Percentiles rank a stretch among this genome's conserved stretches.
These are phyloP conservation scores for Chloris gayana DNA, from an alignment of 176 grass and related monocot species.

Conservation along the genomic window DNA sequence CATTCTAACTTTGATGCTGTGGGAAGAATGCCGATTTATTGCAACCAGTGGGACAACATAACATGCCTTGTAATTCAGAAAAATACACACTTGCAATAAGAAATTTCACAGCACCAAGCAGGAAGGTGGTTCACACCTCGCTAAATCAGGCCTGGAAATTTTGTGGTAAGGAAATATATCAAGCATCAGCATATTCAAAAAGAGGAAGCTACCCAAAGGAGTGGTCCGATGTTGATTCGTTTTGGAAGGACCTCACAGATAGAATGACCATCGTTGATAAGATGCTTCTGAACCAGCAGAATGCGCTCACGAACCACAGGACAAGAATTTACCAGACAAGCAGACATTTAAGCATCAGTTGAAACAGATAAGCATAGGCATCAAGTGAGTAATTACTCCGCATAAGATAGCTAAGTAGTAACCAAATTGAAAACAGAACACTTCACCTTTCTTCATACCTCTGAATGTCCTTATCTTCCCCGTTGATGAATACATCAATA, in stretches of 20 bases:
- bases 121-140: constrained; percentile 70
- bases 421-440: not conserved
- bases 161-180: constrained; percentile 70
- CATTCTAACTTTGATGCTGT: too few species aligned
- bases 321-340: too few species aligned
- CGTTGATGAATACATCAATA: constrained; percentile 28
- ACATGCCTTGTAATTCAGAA: not conserved
- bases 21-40: not conserved
- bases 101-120: constrained; percentile 74
- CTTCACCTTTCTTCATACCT: not conserved
- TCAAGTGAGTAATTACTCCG: not conserved
- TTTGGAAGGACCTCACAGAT: constrained; percentile 88
- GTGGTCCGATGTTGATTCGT: constrained; percentile 80
- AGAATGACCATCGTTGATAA: constrained; percentile 70
- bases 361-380: too few species aligned
- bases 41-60: too few species aligned
- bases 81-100: not conserved
- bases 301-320: constrained; percentile 19
- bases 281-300: constrained; percentile 35
- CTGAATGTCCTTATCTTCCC: not conserved
- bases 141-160: constrained; percentile 88
- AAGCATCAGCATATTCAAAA: constrained; percentile 40
- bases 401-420: not conserved
- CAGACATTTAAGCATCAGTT: too few species aligned
- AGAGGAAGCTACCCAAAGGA: constrained; percentile 57